A percentile compares a stretch with the other conserved stretches of the same genome.
phyloP scores from a whole-genome alignment of 371 early-diverging fungal genomes.

The Fennellomyces sp. region DNA sequence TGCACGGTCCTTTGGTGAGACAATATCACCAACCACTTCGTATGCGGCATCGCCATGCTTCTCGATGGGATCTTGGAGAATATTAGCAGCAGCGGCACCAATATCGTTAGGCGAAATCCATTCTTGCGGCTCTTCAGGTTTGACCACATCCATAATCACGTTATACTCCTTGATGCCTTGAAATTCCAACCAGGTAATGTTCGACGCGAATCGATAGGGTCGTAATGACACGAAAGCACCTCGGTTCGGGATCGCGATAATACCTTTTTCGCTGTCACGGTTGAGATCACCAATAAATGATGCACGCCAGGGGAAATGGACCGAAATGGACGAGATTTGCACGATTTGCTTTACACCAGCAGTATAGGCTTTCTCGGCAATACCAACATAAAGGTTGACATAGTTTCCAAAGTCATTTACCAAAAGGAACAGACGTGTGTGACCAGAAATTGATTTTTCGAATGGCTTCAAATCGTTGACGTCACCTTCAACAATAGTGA shows the following conservation, averaged over 20 bases:
- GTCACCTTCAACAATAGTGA: constrained; percentile 36
- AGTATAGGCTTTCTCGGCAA: constrained; percentile 16
- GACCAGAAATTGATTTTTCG: constrained; percentile 24
- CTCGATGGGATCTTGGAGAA: constrained; percentile 17
- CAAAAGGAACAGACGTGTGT: constrained; percentile 32
- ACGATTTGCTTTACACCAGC: constrained; percentile 24
- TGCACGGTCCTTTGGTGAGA: constrained; percentile 11
- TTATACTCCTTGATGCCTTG: not conserved
- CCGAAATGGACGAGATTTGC: constrained; percentile 3
- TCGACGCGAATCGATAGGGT: constrained; percentile 37
- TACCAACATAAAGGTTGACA: not conserved
- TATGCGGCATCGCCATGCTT: constrained; percentile 21
- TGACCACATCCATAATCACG: constrained; percentile 7
- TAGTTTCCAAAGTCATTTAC: not conserved
- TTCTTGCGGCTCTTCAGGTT: not conserved
- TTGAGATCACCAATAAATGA: not conserved
- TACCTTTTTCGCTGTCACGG: not conserved
- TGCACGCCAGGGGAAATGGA: not conserved
- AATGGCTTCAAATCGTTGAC: constrained; percentile 17
- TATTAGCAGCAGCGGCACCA: constrained; percentile 9
- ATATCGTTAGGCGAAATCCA: constrained; percentile 25
- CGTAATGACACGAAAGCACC: constrained; percentile 28
- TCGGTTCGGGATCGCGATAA: constrained; percentile 24
- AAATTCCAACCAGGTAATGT: not conserved
- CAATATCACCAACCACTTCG: constrained; percentile 14